Evolutionary conservation across 2,329 filamentous ascomycete species (phyloP), one percentile per base, ranked within the genome.

Genomic region (Myrmaecium sp.): DNA sequence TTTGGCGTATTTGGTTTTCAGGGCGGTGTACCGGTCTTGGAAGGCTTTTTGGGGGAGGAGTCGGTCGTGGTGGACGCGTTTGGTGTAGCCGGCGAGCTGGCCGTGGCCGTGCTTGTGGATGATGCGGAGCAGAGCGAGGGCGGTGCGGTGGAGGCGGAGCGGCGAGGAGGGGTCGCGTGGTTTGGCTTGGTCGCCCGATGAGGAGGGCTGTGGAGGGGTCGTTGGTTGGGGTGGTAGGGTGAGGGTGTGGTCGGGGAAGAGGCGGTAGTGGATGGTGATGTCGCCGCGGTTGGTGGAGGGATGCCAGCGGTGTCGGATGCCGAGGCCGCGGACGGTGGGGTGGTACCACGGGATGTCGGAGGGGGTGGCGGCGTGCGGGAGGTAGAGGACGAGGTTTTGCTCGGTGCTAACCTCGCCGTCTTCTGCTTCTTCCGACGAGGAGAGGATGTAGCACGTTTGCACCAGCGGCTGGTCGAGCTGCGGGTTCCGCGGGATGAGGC

Each of bases 331-430:
- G 13, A 92, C 74, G 27, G 66, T 62, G 13, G 86, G 86, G 44
- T 94, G 84, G 51, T 94, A 95, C 52, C 78, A 93, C 1, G 86
- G 86, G 33, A 89, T 64, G 3, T 75, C 65, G 9, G 66, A 59
- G 7, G 64, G 55, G 2, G 56, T 55, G 17, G 61, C 48, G 6
- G 70, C 61, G 49, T 93, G 83, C 5, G 86, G 82, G 5, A 78
- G 60, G 46, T 91, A 93, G 17, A 91, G 50, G 10, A 92, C 69
- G 27, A 86, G 52, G 17, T 62, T 66, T 16, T 54, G 51, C 20
- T 54, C 45, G 19, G 40, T 42, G 21, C 42, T 33, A 3, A 41
- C 28, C 13, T 29, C 23, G 11, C 17, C 18, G 6, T 31, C 24
- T 10, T 24, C 21, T n/a, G 15, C 16, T 3, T 42, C 39, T 14